Conservation (phyloP, 768 basidiomycete species). For the Podaxis sp. region DNA sequence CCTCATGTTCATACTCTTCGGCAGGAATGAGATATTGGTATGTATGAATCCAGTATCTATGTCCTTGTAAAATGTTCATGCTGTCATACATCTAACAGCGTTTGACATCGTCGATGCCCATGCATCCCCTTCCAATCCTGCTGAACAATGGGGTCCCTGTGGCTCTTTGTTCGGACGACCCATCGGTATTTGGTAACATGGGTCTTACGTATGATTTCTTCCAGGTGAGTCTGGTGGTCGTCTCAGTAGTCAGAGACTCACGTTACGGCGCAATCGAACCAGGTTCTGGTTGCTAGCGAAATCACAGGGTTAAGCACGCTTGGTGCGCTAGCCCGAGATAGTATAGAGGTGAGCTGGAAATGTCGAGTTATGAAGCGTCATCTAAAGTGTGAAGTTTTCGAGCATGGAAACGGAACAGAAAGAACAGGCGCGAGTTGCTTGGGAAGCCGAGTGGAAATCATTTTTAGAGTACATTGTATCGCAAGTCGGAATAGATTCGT, state of each 20-base stretch:
- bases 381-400: constrained; percentile 39
- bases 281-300: constrained; percentile 69
- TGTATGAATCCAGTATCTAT: constrained; percentile 8
- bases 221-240: constrained; percentile 40
- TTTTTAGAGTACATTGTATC: constrained; percentile 34
- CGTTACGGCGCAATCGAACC: background rate
- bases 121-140: constrained; percentile 70
- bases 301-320: constrained; percentile 60
- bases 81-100: constrained; percentile 37
- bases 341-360: constrained; percentile 42
- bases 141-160: constrained; percentile 73
- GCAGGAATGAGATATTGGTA: constrained; percentile 73
- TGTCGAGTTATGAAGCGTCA: background rate
- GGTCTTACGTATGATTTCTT: constrained; percentile 77
- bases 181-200: constrained; percentile 73
- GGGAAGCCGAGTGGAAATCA: constrained; percentile 44
- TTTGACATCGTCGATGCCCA: constrained; percentile 73
- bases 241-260: background rate
- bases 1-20: constrained; percentile 1
- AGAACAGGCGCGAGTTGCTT: constrained; percentile 30
- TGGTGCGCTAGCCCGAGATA: constrained; percentile 60
- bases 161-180: constrained; percentile 71
- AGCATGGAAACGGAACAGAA: constrained; percentile 47
- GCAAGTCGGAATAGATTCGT: constrained; percentile 4
- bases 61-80: background rate